Base-by-base conservation (phyloP, 176 grass and related monocot genomes). In the Lolium rigidum region DNA sequence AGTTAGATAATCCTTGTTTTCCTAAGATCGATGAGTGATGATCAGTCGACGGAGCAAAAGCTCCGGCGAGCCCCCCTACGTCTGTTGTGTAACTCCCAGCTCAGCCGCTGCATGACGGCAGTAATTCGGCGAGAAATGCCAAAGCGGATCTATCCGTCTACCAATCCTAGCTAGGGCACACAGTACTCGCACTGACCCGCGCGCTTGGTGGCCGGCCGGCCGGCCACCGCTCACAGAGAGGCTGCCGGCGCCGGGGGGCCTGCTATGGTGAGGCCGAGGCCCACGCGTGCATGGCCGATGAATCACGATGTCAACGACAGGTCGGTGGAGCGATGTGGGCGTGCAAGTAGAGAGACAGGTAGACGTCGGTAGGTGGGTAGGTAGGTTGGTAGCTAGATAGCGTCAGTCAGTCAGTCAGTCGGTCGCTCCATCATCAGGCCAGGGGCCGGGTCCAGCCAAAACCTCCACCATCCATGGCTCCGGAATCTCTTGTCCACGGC, bases 261-360 rank as follows among this genome's bases (percentile, higher is more conserved):
- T 9, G 31, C 41, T 31, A 66, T 14, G 31, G 5, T 0, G 26
- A 35, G 31, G 31, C 31, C 31, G 31, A 65, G 61, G 28, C 21
- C 77, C 57, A 76, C 18, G 54, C 35, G 14, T 21, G 44, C 77
- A 67, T 38, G 61, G 46, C 10, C 78, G 41, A 49, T 35, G 44
- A 43, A 59, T 74, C 52, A 17, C 68, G 5, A 61, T 83, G 81
- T 74, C 81, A 83, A 74, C 81, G 67, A 83, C 81, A 83, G 41
- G 41, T 44, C 41, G 41, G 7, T 44, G 41, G 41, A 44, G 5
- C 41, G 41, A 44, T 44, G 41, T 4, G 41, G 41, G 41, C 41
- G 41, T 8, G 31, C 31, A 35, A 35, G 31, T 35, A 35, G 31
- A 35, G 31, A 35, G 31, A 35, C 31, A 35, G 31, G 31, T 35